Evolutionary conservation across 2,329 filamentous ascomycete species (phyloP), one percentile per base, ranked within the genome.

Genomic region (Phaeosphaeriaceae sp.): DNA sequence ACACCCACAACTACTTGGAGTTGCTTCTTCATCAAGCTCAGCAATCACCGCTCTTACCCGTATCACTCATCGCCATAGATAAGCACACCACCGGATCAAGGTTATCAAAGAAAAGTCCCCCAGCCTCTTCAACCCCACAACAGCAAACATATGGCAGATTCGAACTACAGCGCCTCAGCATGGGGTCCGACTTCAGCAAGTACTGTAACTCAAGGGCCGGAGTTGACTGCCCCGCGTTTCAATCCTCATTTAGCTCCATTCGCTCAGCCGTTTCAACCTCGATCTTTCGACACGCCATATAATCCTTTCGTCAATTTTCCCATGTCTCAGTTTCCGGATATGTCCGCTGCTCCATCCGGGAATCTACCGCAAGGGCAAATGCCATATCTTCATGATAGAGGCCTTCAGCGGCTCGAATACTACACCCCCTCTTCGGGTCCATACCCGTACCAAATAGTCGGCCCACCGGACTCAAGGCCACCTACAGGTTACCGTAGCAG

Each of bases 141-240:
- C 46, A 50, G 32, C 40, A 43, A 18, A 9, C 46, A 30, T 30
- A 71, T 71, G 68, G 64, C 67, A 28, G 66, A 67, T n/a, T 46
- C 60, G 21, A 56, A 65, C 46, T 60, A 52, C 45, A 52, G 48
- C 49, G n/a, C 51, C 13, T 46, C 56, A 45, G 36, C 47, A 33
- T 64, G 58, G 52, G 42, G 43, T 51, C 54, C 53, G 18, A 52
- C 60, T 46, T 52, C 65, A 9, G 54, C 61, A 30, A 39, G 40
- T 32, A 35, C 57, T 36, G 60, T 50, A 34, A 18, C 51, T 44
- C 63, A 54, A 35, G 54, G 50, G 48, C 48, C 60, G 49, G 62
- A 61, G 33, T 42, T 57, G 28, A 44, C 63, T 48, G 49, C 57
- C 41, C 58, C 63, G 35, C 56, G 50, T 44, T 51, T 52, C 38